Evolutionary conservation across 2,329 filamentous ascomycete genomes (phyloP).

Genomic region (Sporothrix euskadiensis): DNA sequence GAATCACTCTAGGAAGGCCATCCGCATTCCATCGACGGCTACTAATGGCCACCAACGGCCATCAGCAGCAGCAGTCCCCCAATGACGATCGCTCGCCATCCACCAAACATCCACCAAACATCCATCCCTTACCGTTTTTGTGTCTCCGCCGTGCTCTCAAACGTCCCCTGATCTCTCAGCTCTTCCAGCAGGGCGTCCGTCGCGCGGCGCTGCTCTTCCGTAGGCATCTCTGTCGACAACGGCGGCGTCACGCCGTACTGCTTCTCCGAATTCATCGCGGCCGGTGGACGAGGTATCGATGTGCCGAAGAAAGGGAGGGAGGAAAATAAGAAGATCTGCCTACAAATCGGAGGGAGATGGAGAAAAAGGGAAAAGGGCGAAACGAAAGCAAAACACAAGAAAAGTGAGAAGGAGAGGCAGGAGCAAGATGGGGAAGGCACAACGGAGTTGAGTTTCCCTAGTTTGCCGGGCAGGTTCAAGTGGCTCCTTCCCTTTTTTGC

Average conservation of each 20-base stretch:
- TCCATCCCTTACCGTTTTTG: constrained; percentile 65
- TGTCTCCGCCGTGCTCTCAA: constrained; percentile 80
- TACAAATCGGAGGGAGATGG: neutral
- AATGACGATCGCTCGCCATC: neutral
- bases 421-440: constrained; percentile 9
- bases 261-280: constrained; percentile 37
- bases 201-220: constrained; percentile 70
- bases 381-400: neutral
- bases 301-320: neutral
- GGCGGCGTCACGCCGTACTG: constrained; percentile 74
- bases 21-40: neutral
- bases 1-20: neutral
- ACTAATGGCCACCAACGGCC: neutral
- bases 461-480: neutral
- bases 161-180: constrained; percentile 85
- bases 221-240: constrained; percentile 76
- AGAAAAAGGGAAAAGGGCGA: neutral
- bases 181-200: constrained; percentile 81
- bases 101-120: neutral
- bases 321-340: neutral
- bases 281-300: neutral
- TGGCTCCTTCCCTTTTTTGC: constrained; percentile 20
- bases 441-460: neutral
- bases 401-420: neutral
- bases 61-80: neutral